phyloP scores from a whole-genome alignment of 495 filamentous ascomycete genomes.

The Penicillium mononematosum region DNA sequence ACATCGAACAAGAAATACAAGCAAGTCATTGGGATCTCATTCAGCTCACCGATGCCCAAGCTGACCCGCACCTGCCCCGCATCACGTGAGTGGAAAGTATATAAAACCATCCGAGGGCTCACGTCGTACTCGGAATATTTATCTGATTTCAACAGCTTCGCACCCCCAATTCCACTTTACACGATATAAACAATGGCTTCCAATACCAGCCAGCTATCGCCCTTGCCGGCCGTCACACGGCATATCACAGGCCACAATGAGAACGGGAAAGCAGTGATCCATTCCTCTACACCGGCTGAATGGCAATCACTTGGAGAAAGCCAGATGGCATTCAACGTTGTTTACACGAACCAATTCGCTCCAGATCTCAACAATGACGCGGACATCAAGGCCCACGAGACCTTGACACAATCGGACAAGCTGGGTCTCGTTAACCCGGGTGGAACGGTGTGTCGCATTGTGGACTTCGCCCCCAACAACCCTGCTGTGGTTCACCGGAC shows the following conservation, averaged over 20 bases:
- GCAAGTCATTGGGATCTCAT: background rate
- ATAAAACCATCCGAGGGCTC: background rate
- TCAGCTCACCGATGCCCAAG: background rate
- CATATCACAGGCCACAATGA: constrained; percentile 45
- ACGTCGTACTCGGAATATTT: background rate
- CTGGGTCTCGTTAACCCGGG: constrained; percentile 52
- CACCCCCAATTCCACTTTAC: background rate
- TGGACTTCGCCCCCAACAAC: constrained; percentile 64
- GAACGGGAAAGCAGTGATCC: constrained; percentile 32
- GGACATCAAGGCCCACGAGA: constrained; percentile 39
- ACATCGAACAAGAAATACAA: background rate
- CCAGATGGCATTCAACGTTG: constrained; percentile 31
- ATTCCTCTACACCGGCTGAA: constrained; percentile 22
- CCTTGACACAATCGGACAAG: constrained; percentile 34
- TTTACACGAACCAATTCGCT: constrained; percentile 54
- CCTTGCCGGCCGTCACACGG: constrained; percentile 34
- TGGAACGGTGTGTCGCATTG: constrained; percentile 54
- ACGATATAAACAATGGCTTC: constrained; percentile 6
- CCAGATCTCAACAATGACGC: constrained; percentile 54
- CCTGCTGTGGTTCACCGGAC: constrained; percentile 69
- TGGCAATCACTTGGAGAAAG: constrained; percentile 24
- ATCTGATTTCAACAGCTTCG: background rate
- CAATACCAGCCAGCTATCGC: constrained; percentile 25
- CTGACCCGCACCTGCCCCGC: background rate
- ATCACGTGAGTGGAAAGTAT: background rate